These are phyloP conservation scores for Penicillium oxalicum DNA, from an alignment of 2,329 filamentous ascomycete genomes.

Conservation along the genomic window DNA sequence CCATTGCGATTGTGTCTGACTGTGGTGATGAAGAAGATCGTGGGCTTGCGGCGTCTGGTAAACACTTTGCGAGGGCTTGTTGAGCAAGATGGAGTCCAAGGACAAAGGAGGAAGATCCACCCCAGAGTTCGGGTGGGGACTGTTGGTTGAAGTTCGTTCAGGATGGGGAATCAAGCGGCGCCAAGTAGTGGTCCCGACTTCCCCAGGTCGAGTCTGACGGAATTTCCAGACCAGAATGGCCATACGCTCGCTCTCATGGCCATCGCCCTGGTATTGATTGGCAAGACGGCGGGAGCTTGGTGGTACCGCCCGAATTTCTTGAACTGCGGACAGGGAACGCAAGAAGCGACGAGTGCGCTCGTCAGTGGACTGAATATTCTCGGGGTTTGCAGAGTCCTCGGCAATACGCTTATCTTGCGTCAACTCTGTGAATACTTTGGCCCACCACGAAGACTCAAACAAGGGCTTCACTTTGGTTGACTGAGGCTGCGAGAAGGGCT, in stretches of 20 bases:
- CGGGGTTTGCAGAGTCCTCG: conserved; percentile 31
- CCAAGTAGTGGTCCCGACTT: conserved; percentile 43
- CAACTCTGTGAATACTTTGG: conserved; percentile 36
- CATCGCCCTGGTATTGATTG: conserved; percentile 21
- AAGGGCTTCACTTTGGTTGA: conserved; percentile 39
- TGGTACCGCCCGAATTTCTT: conserved; percentile 39
- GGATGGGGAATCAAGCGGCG: conserved; percentile 36
- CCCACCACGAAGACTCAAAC: conserved; percentile 45
- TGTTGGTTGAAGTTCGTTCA: conserved; percentile 33
- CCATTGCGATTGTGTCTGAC: conserved; percentile 28
- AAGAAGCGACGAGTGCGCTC: conserved; percentile 34
- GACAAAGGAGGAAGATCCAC: conserved; percentile 35
- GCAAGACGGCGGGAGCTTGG: conserved; percentile 23
- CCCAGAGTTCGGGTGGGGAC: conserved; percentile 28
- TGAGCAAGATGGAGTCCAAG: conserved; percentile 31
- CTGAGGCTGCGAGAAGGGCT: conserved; percentile 30
- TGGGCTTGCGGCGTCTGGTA: conserved; percentile 30
- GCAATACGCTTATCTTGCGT: conserved; percentile 37
- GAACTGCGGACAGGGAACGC: conserved; percentile 40
- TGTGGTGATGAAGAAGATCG: conserved; percentile 24
- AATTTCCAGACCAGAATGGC: conserved; percentile 45
- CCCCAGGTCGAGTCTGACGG: conserved; percentile 35
- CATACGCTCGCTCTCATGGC: conserved; percentile 34
- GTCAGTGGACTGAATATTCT: conserved; percentile 27
- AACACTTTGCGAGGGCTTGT: conserved; percentile 26